Evolutionary conservation across 148 eudicot species (phyloP).

Genomic region (Pharnaceum exiguum): DNA sequence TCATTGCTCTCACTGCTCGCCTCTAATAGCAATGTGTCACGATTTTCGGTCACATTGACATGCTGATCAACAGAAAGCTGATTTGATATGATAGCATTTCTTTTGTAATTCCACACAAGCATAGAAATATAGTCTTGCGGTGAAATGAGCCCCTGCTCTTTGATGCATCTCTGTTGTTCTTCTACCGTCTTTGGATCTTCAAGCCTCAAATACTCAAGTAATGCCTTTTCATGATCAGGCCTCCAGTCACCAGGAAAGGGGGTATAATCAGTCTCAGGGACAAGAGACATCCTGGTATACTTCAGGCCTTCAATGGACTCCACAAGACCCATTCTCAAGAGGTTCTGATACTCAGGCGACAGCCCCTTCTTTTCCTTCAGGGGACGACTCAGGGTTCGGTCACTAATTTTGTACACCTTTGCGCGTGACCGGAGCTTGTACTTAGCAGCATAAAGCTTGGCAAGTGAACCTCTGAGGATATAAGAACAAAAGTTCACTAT

Average conservation of each 20-base stretch:
- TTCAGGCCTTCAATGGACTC: slow-evolving; percentile 88
- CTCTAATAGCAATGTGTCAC: slow-evolving; percentile 27
- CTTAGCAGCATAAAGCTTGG: slow-evolving; percentile 97
- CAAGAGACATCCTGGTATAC: slow-evolving; percentile 88
- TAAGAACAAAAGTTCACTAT: slow-evolving; percentile 88
- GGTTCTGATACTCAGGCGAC: slow-evolving; percentile 85
- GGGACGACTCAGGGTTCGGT: slow-evolving; percentile 78
- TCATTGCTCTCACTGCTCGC: slow-evolving; percentile 24
- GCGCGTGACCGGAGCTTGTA: slow-evolving; percentile 94
- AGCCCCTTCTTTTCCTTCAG: slow-evolving; percentile 86
- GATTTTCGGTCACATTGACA: slow-evolving; percentile 14
- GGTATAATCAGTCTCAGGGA: slow-evolving; percentile 87
- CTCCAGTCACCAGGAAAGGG: slow-evolving; percentile 73
- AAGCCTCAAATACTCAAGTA: slow-evolving; percentile 62
- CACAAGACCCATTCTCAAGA: slow-evolving; percentile 75
- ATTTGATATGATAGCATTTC: slow-evolving; percentile 44
- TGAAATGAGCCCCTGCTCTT: slow-evolving; percentile 74
- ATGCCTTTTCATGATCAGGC: slow-evolving; percentile 86
- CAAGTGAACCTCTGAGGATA: slow-evolving; percentile 86
- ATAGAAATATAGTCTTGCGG: slow-evolving; percentile 90
- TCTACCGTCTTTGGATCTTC: slow-evolving; percentile 65
- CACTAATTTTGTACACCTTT: slow-evolving; percentile 87
- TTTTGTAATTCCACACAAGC: slow-evolving; percentile 96
- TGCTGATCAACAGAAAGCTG: slow-evolving; percentile 17
- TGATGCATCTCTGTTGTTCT: slow-evolving; percentile 53